Evolutionary conservation across 192 early-diverging fungal genomes (phyloP).

Genomic region (Backusella circina): DNA sequence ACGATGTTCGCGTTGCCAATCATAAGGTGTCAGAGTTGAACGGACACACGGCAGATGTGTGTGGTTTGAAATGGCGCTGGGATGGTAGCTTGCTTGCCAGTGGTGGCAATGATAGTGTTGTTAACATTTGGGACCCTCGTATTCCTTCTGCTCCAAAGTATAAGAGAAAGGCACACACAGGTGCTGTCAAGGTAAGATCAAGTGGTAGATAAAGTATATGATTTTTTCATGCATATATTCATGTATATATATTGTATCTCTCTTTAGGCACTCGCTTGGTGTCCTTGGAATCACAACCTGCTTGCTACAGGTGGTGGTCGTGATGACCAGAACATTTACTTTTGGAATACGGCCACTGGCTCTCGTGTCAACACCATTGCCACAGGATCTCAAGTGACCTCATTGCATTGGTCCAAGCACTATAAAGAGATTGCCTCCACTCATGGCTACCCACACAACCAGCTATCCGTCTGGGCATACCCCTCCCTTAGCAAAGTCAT

Average conservation of each 20-base stretch:
- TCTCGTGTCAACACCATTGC: constrained; percentile 61
- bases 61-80: constrained; percentile 83
- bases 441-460: constrained; percentile 89
- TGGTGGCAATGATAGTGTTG: constrained; percentile 92
- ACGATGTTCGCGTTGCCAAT: constrained; percentile 86
- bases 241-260: background rate
- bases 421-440: constrained; percentile 86
- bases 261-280: constrained; percentile 88
- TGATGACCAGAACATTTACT: constrained; percentile 83
- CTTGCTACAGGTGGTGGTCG: constrained; percentile 92
- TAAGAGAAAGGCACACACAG: constrained; percentile 71
- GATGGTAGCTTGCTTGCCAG: constrained; percentile 82
- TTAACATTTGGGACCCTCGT: constrained; percentile 86
- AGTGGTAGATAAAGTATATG: too few relatives aligned
- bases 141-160: constrained; percentile 56
- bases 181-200: constrained; percentile 87
- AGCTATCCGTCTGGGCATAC: constrained; percentile 83
- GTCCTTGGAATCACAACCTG: constrained; percentile 82
- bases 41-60: constrained; percentile 77
- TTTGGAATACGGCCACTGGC: constrained; percentile 85
- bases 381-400: constrained; percentile 90
- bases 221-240: too few relatives aligned
- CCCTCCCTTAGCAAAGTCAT: constrained; percentile 67
- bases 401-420: constrained; percentile 83
- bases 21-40: constrained; percentile 74